Evolutionary conservation across 2,329 filamentous ascomycete species (phyloP).

Genomic region (Dothiorella sarmentorum): DNA sequence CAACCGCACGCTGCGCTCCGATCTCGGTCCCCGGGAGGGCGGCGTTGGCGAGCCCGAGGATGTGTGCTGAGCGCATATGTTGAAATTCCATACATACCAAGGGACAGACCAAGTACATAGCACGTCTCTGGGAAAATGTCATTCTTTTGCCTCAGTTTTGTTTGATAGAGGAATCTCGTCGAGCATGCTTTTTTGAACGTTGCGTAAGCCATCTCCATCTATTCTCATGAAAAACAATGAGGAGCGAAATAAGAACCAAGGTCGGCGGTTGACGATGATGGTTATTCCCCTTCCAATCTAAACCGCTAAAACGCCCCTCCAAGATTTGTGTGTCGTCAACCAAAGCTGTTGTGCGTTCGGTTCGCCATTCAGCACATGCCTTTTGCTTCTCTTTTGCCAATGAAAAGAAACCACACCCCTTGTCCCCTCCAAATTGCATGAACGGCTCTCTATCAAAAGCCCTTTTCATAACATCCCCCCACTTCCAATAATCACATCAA

Average conservation of each 20-base stretch:
- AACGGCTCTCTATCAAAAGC: neutral
- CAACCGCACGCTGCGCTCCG: conserved; percentile 70
- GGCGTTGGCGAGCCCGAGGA: conserved; percentile 64
- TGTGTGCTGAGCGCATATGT: conserved; percentile 55
- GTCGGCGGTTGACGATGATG: conserved; percentile 5
- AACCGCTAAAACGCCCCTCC: conserved; percentile 11
- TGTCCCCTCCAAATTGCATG: neutral
- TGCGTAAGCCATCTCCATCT: conserved; percentile 2
- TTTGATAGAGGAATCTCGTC: neutral
- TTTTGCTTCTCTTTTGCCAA: neutral
- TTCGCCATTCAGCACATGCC: neutral
- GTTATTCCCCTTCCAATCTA: conserved; percentile 10
- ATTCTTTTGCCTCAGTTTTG: neutral
- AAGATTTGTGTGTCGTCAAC: neutral
- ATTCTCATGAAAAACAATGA: conserved; percentile 1
- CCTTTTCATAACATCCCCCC: neutral
- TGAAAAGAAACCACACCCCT: neutral
- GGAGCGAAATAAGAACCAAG: conserved; percentile 1
- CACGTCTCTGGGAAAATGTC: too few relatives aligned
- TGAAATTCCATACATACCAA: too few relatives aligned
- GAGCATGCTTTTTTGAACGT: neutral
- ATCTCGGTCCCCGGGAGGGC: conserved; percentile 67
- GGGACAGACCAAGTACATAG: too few relatives aligned
- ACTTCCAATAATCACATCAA: too few relatives aligned
- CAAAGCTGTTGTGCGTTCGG: neutral